Conservation (phyloP, 164 flowering plant genomes). For the Aristolochia contorta region DNA sequence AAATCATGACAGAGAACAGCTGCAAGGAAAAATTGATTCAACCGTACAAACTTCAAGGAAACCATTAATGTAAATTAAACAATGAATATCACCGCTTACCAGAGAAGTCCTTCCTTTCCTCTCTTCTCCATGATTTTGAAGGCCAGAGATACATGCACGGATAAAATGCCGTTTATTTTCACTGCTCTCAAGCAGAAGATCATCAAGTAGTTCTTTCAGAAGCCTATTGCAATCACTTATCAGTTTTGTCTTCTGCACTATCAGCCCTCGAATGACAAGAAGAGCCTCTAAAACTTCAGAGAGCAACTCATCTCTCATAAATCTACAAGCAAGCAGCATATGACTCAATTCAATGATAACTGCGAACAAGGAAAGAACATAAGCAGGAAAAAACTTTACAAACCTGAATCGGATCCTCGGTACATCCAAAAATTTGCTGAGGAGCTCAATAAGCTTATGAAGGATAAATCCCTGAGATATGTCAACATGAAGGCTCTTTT, state of each 20-base stretch:
- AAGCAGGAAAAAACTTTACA: background rate
- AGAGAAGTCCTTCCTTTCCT: constrained; percentile 70
- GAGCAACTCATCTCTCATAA: constrained; percentile 79
- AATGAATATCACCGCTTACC: constrained; percentile 35
- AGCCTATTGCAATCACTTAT: constrained; percentile 91
- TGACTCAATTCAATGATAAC: background rate
- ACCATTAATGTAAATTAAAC: too few species aligned
- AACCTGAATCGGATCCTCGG: constrained; percentile 88
- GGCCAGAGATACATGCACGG: constrained; percentile 79
- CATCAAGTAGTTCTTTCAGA: constrained; percentile 82
- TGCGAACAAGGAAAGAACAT: background rate
- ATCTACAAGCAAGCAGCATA: constrained; percentile 35
- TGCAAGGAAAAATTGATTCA: too few species aligned
- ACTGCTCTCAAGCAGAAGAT: constrained; percentile 91
- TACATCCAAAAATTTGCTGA: constrained; percentile 90
- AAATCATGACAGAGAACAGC: too few species aligned
- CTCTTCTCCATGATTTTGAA: constrained; percentile 78
- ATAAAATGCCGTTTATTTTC: constrained; percentile 91
- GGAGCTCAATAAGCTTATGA: constrained; percentile 93
- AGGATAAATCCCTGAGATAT: constrained; percentile 98
- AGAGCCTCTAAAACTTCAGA: constrained; percentile 91
- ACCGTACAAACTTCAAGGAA: too few species aligned
- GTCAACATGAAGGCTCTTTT: constrained; percentile 90
- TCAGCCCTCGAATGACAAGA: constrained; percentile 80
- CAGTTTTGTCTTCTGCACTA: constrained; percentile 96